phyloP scores from a whole-genome alignment of 176 grass and related monocot species.

The Rhynchospora tenuis region DNA sequence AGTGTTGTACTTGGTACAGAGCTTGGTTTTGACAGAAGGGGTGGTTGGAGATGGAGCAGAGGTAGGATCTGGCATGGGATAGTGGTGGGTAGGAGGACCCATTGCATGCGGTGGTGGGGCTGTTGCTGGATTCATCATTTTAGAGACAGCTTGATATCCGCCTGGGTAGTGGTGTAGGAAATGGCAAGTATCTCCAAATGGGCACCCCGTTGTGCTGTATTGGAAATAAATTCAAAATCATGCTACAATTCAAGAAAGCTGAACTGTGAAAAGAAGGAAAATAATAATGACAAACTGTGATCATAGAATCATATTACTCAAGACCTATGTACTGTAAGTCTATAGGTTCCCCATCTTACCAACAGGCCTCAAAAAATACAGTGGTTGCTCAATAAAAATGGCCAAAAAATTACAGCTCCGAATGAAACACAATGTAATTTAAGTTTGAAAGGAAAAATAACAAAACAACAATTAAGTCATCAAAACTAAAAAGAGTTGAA shows the following conservation, averaged over 20 bases:
- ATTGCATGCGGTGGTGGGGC: slow-evolving; percentile 41
- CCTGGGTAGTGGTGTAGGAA: slow-evolving; percentile 76
- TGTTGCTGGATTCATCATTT: slow-evolving; percentile 49
- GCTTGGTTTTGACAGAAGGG: slow-evolving; percentile 49
- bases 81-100: slow-evolving; percentile 36
- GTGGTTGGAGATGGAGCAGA: slow-evolving; percentile 26
- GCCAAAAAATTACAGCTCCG: neutral
- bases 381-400: neutral
- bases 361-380: neutral
- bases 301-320: neutral
- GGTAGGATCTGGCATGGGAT: slow-evolving; percentile 13
- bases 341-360: neutral
- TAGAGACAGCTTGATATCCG: slow-evolving; percentile 56
- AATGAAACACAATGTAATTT: neutral
- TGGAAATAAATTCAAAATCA: slow-evolving; percentile 15
- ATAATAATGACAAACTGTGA: neutral
- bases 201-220: slow-evolving; percentile 82
- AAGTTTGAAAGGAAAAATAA: neutral
- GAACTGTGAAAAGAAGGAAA: neutral
- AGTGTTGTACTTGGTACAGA: slow-evolving; percentile 93
- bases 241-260: neutral
- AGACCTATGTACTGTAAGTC: neutral
- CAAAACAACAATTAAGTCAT: neutral
- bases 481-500: neutral
- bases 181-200: slow-evolving; percentile 78